phyloP scores from a whole-genome alignment of 1,284 basidiomycete genomes.

The Psilocybe mexicana region DNA sequence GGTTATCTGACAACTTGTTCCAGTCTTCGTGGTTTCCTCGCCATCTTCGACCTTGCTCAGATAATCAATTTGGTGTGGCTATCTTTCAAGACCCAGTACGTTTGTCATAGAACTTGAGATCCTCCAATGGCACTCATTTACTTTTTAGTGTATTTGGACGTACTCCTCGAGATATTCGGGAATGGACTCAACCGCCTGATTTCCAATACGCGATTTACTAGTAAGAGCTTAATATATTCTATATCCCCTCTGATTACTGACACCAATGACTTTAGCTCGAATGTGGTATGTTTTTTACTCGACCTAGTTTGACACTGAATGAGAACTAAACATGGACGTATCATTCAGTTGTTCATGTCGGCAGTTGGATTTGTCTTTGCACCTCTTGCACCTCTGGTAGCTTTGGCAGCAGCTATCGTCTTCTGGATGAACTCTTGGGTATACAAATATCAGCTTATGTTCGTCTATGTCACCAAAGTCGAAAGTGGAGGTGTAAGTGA shows the following conservation, averaged over 20 bases:
- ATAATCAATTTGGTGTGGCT: slow-evolving; percentile 88
- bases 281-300: slow-evolving; percentile 45
- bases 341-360: slow-evolving; percentile 75
- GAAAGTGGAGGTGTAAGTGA: slow-evolving; percentile 86
- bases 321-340: slow-evolving; percentile 7
- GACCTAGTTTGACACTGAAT: background rate
- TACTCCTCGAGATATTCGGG: slow-evolving; percentile 93
- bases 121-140: background rate
- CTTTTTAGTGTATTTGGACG: slow-evolving; percentile 78
- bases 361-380: slow-evolving; percentile 89
- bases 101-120: background rate
- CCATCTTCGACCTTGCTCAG: slow-evolving; percentile 94
- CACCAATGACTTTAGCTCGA: slow-evolving; percentile 46
- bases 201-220: slow-evolving; percentile 93
- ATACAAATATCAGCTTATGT: slow-evolving; percentile 94
- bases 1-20: background rate
- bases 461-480: slow-evolving; percentile 84
- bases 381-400: slow-evolving; percentile 87
- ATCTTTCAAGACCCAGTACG: slow-evolving; percentile 74
- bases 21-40: slow-evolving; percentile 90
- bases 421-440: slow-evolving; percentile 84
- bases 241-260: background rate
- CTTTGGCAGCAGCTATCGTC: slow-evolving; percentile 72
- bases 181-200: slow-evolving; percentile 93
- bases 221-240: slow-evolving; percentile 43